phyloP scores from a whole-genome alignment of 202 grass and related monocot genomes.

The Musa balbisiana region DNA sequence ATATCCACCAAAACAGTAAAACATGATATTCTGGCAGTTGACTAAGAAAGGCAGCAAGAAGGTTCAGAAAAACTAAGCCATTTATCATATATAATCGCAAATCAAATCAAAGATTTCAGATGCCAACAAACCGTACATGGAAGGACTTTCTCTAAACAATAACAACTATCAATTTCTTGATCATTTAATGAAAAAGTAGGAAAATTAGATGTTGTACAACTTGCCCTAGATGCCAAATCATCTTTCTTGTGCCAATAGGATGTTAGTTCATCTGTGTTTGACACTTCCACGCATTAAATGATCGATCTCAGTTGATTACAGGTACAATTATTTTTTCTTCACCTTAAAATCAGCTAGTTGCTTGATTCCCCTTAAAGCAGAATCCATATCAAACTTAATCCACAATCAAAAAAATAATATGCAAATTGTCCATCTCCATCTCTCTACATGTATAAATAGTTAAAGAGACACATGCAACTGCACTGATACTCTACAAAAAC shows the following conservation, averaged over 20 bases:
- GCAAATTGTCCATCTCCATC: too few species aligned
- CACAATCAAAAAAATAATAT: too few species aligned
- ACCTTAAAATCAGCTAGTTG: neutral
- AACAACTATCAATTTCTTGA: neutral
- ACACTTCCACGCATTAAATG: neutral
- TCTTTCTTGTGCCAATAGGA: neutral
- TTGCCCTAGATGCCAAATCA: neutral
- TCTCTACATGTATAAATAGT: too few species aligned
- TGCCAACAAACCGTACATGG: neutral
- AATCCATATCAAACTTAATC: too few species aligned
- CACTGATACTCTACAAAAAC: too few species aligned
- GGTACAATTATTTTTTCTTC: neutral
- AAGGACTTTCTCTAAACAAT: neutral
- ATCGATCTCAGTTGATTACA: neutral
- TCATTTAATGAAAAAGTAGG: neutral
- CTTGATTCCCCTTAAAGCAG: neutral
- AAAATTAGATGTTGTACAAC: neutral
- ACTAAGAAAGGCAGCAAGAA: neutral
- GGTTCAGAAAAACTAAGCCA: neutral
- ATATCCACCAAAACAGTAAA: conserved; percentile 7
- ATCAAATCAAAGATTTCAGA: neutral
- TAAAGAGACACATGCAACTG: too few species aligned
- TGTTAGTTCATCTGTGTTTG: neutral
- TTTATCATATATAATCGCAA: neutral
- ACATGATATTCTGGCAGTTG: neutral